A percentile compares a stretch with the other conserved stretches of the same genome.
Conservation (phyloP, 768 basidiomycete species). For the Inosperma sp. region DNA sequence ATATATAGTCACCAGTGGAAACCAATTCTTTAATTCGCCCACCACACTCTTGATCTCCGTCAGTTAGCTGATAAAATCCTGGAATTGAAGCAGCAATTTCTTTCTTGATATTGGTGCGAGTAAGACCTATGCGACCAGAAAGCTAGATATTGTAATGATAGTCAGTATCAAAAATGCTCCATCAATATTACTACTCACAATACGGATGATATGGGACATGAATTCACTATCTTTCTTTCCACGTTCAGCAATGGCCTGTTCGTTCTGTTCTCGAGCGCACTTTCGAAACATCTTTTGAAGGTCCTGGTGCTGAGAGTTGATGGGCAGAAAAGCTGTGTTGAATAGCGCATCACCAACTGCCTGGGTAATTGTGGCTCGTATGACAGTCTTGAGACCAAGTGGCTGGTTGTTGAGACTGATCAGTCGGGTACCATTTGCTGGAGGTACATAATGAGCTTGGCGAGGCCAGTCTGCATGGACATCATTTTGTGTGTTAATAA, state of each 20-base stretch:
- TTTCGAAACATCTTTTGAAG: not conserved
- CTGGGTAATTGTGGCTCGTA: not conserved
- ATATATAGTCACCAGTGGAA: not conserved
- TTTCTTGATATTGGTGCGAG: not conserved
- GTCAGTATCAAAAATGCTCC: not conserved
- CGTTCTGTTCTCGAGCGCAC: not conserved
- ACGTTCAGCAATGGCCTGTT: not conserved
- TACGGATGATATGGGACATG: not conserved
- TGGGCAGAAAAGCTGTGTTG: conserved; percentile 2
- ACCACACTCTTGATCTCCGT: not conserved
- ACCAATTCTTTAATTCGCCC: not conserved
- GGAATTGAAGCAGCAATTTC: not conserved
- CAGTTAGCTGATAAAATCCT: not conserved
- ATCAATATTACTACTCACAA: not conserved
- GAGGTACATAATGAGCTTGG: conserved; percentile 7
- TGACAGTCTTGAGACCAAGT: not conserved
- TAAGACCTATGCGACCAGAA: not conserved
- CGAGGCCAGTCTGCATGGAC: conserved; percentile 5
- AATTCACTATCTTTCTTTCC: not conserved
- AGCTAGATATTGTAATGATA: not conserved
- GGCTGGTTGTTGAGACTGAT: conserved; percentile 10
- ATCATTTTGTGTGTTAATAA: not conserved
- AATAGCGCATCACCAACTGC: conserved; percentile 5
- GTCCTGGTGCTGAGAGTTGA: not conserved
- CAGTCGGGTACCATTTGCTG: not conserved